Conservation (phyloP, 2,329 filamentous ascomycete genomes). For the Colletotrichum orchidophilum region DNA sequence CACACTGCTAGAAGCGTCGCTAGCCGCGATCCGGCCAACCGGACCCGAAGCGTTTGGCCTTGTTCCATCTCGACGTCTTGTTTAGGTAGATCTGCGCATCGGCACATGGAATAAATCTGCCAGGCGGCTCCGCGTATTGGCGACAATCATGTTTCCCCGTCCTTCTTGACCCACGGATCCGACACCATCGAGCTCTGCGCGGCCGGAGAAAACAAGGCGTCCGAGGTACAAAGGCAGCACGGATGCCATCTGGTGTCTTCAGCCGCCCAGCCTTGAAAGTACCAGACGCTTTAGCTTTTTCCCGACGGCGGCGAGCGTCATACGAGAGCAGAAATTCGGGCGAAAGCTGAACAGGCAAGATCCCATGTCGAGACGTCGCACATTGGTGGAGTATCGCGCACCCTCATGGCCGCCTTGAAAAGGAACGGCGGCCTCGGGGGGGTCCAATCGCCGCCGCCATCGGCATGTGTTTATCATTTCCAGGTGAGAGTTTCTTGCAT, state of each 20-base stretch:
- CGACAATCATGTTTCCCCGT: not conserved
- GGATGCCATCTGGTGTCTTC: conserved; percentile 22
- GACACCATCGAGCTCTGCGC: not conserved
- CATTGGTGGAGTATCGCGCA: conserved; percentile 11
- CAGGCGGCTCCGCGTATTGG: not conserved
- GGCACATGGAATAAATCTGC: not conserved
- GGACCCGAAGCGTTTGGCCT: not conserved
- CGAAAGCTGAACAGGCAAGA: conserved; percentile 4
- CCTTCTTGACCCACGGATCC: not conserved
- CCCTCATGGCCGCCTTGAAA: not conserved
- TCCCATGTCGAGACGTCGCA: conserved; percentile 18
- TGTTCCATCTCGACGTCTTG: not conserved
- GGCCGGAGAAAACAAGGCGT: not conserved
- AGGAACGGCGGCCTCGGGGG: not conserved
- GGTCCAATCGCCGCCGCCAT: not conserved
- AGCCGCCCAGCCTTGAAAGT: not conserved
- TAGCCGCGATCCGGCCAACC: not conserved
- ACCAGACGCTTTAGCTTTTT: not conserved
- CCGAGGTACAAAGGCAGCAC: conserved; percentile 5
- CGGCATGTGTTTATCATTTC: not conserved
- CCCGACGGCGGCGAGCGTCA: not conserved
- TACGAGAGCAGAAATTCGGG: not conserved
- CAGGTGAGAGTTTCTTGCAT: not conserved
- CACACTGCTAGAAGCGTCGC: conserved; percentile 22
- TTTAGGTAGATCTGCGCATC: not conserved